Percentiles rank a stretch among this genome's conserved stretches.
Conservation (phyloP, 2,329 filamentous ascomycete genomes). For the Davidsoniella virescens region DNA sequence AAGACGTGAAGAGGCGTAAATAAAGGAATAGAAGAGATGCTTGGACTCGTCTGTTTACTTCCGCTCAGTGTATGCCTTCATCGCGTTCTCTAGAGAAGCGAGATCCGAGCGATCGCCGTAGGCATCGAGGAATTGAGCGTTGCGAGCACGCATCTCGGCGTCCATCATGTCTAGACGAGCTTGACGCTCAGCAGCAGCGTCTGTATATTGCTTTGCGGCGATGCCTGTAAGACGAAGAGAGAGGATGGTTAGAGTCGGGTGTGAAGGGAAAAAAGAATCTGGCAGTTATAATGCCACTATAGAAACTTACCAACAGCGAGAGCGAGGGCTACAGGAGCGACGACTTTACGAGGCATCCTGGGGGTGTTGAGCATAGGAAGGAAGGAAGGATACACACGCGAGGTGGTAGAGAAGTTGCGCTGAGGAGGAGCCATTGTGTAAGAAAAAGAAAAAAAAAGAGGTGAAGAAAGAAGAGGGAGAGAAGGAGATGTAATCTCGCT, state of each 20-base stretch:
- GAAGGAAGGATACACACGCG: slow-evolving; percentile 19
- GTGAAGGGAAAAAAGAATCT: not conserved
- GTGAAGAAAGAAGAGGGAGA: too few relatives aligned
- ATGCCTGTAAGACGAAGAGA: not conserved
- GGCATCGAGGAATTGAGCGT: slow-evolving; percentile 30
- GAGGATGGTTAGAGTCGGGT: not conserved
- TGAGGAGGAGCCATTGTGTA: slow-evolving; percentile 12
- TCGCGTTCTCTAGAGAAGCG: slow-evolving; percentile 31
- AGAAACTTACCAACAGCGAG: slow-evolving; percentile 19
- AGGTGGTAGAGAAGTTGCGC: slow-evolving; percentile 17
- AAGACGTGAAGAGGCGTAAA: too few relatives aligned
- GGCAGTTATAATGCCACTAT: not conserved
- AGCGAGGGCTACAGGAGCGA: slow-evolving; percentile 19
- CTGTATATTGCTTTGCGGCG: slow-evolving; percentile 9
- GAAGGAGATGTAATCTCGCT: too few relatives aligned
- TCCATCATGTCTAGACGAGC: slow-evolving; percentile 21
- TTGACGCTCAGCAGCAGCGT: slow-evolving; percentile 13
- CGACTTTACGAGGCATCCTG: slow-evolving; percentile 14
- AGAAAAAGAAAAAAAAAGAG: too few relatives aligned
- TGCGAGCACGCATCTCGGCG: slow-evolving; percentile 21
- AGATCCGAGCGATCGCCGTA: slow-evolving; percentile 34
- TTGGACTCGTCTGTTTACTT: slow-evolving; percentile 2
- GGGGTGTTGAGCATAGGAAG: slow-evolving; percentile 18
- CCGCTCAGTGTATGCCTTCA: slow-evolving; percentile 27
- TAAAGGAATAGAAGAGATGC: not conserved